phyloP scores from a whole-genome alignment of 768 basidiomycete species.

The Calocybe indica region DNA sequence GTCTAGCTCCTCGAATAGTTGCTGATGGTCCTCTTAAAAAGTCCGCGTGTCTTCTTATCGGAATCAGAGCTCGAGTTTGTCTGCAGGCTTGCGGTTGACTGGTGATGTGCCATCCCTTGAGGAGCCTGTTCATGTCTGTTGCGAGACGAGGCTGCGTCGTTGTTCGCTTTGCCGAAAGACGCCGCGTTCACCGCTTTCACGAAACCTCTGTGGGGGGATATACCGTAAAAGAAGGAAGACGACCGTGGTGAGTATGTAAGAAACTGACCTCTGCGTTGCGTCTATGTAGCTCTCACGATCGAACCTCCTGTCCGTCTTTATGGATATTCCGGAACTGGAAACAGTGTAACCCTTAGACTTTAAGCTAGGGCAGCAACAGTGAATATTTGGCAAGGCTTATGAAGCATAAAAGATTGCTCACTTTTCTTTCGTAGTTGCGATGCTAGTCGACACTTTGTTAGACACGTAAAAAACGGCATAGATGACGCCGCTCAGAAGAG shows the following conservation, averaged over 20 bases:
- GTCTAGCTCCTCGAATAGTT: too few species aligned
- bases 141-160: background rate
- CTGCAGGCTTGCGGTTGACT: too few species aligned
- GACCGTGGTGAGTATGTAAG: background rate
- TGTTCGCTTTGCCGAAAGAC: slow-evolving; percentile 28
- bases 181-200: slow-evolving; percentile 46
- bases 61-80: too few species aligned
- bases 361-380: slow-evolving; percentile 37
- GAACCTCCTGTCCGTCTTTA: slow-evolving; percentile 57
- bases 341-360: slow-evolving; percentile 52
- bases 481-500: slow-evolving; percentile 39
- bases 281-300: slow-evolving; percentile 64
- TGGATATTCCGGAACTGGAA: slow-evolving; percentile 53
- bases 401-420: slow-evolving; percentile 22
- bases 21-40: too few species aligned
- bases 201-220: too few species aligned
- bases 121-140: too few species aligned
- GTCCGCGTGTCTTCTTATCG: too few species aligned
- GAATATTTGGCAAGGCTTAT: background rate
- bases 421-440: slow-evolving; percentile 50
- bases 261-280: slow-evolving; percentile 61
- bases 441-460: slow-evolving; percentile 31
- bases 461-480: slow-evolving; percentile 33
- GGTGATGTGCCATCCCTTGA: too few species aligned
- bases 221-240: too few species aligned